Base-by-base conservation (phyloP, 2,329 filamentous ascomycete species). In the Chaetomiaceae sp. region DNA sequence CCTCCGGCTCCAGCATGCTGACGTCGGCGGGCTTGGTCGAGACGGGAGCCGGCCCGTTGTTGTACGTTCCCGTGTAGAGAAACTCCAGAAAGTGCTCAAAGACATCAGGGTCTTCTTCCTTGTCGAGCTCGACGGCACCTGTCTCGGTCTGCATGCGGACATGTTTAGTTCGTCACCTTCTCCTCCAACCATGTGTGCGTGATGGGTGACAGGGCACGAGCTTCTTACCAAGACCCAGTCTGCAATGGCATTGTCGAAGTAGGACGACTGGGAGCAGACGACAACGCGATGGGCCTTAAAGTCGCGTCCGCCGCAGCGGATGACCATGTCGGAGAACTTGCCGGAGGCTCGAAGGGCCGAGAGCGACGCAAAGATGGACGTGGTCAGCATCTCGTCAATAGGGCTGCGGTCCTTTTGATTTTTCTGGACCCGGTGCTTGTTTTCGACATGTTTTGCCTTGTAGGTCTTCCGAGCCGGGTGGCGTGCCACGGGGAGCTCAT, bases 231-330 rank as follows among this genome's bases (percentile, higher is more conserved):
- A 66, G 0, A 47, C 50, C 44, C 55, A 20, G 54, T 48, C 39
- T n/a, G n/a, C n/a, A n/a, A 66, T 55, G 4, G 65, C 63, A 10
- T 44, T 54, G 9, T 62, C 61, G 44, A 70, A 71, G 17, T 65
- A 65, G 27, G 16, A 27, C 3, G 41, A 44, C 19, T 33, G 41
- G 12, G 41, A 3, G 20, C 41, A 44, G 30, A 71, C 56, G 14
- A 72, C 58, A 21, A 62, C 58, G 0, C 65, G 61, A 31, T 72
- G 69, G 0, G 62, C 62, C 8, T 61, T 62, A 54, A 70, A 70
- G 3, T 59, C 52, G 0, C 52, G 54, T 2, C 52, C 59, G 0
- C 54, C 52, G 48, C 68, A 72, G 6, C 31, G 45, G 19, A 72
- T 62, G 0, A 49, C 59, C 37, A 71, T 60, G 41, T 72, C 69